A percentile compares a stretch with the other conserved stretches of the same genome.
Conservation (phyloP, 495 filamentous ascomycete genomes). For the Aspergillus campestris region DNA sequence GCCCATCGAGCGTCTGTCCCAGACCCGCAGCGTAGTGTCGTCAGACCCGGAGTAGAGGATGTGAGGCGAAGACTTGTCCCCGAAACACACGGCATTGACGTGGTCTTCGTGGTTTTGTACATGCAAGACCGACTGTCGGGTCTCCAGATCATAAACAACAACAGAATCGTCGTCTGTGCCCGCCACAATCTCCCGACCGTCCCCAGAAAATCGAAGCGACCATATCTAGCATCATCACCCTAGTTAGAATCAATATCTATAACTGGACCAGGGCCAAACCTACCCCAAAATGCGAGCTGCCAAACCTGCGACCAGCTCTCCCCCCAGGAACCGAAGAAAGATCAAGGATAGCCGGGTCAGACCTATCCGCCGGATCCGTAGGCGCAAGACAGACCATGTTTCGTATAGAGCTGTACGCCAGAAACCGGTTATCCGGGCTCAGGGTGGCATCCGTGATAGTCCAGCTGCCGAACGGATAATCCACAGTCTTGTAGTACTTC, state of each 20-base stretch:
- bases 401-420: conserved; percentile 83
- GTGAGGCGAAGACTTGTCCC: conserved; percentile 80
- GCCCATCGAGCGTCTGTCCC: conserved; percentile 87
- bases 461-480: conserved; percentile 82
- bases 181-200: conserved; percentile 84
- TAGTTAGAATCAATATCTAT: conserved; percentile 2
- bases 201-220: conserved; percentile 87
- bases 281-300: conserved; percentile 45
- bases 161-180: conserved; percentile 73
- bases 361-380: conserved; percentile 72
- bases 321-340: conserved; percentile 46
- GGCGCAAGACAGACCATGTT: conserved; percentile 74
- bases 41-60: conserved; percentile 96
- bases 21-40: conserved; percentile 64
- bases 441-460: conserved; percentile 91
- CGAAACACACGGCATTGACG: conserved; percentile 96
- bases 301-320: conserved; percentile 27
- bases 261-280: conserved; percentile 8
- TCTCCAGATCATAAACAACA: conserved; percentile 90
- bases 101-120: conserved; percentile 76
- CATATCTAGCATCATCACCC: conserved; percentile 56
- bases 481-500: conserved; percentile 90
- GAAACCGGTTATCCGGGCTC: conserved; percentile 83
- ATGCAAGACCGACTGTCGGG: conserved; percentile 59
- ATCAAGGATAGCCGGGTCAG: conserved; percentile 69